Evolutionary conservation across 2,329 filamentous ascomycete species (phyloP).

Genomic region (Blastomyces emzantsi): DNA sequence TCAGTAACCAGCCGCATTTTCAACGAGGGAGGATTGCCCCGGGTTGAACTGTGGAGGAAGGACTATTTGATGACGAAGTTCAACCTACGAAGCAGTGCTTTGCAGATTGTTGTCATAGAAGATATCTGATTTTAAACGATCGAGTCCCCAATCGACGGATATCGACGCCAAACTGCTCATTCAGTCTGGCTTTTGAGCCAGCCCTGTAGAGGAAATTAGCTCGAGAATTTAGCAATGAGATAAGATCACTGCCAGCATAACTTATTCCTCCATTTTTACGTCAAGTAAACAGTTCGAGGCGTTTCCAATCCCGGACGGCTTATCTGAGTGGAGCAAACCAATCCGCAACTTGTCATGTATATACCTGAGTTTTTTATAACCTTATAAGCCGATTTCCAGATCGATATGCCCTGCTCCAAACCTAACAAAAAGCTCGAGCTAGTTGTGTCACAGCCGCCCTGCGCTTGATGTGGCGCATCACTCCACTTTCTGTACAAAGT

Average conservation of each 20-base stretch:
- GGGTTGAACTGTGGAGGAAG: constrained; percentile 21
- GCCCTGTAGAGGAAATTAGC: constrained; percentile 22
- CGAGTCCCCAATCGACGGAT: too few relatives aligned
- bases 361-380: constrained; percentile 27
- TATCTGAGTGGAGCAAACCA: constrained; percentile 1
- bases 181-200: constrained; percentile 43
- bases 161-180: too few relatives aligned
- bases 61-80: constrained; percentile 9
- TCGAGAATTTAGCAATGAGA: background rate
- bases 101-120: background rate
- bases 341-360: constrained; percentile 15
- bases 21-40: constrained; percentile 26
- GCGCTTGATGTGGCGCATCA: background rate
- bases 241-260: background rate
- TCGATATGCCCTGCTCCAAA: constrained; percentile 24
- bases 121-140: constrained; percentile 32
- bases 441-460: background rate
- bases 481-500: background rate
- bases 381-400: constrained; percentile 17
- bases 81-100: constrained; percentile 9
- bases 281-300: background rate
- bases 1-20: constrained; percentile 34
- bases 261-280: background rate
- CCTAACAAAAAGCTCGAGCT: constrained; percentile 21
- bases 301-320: background rate